Conservation (phyloP, 768 basidiomycete genomes). For the Royoungia palumana region DNA sequence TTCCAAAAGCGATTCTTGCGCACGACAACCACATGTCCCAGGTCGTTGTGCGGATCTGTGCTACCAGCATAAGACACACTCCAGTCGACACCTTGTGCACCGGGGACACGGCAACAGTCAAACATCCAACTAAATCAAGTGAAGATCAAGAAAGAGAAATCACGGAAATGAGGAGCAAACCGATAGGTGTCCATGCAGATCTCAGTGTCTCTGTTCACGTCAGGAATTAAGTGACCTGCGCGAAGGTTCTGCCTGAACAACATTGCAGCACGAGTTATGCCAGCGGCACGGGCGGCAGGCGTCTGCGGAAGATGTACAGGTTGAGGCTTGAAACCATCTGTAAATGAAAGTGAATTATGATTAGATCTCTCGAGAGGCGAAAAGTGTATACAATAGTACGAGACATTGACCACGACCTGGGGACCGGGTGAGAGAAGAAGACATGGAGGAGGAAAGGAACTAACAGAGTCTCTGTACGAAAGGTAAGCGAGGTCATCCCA, state of each 20-base stretch:
- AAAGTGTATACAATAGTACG: constrained; percentile 78
- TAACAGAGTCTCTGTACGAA: constrained; percentile 79
- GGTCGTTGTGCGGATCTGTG: constrained; percentile 32
- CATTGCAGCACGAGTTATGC: constrained; percentile 66
- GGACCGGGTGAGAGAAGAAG: constrained; percentile 1
- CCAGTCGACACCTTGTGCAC: constrained; percentile 72
- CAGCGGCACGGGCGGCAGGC: constrained; percentile 65
- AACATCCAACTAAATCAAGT: constrained; percentile 75
- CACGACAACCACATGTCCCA: constrained; percentile 82
- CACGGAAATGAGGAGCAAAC: constrained; percentile 32
- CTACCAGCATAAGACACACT: constrained; percentile 63
- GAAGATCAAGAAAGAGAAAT: neutral
- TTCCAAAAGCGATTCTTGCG: constrained; percentile 85
- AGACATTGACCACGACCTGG: constrained; percentile 83
- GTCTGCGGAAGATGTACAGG: constrained; percentile 58
- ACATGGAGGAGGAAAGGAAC: constrained; percentile 18
- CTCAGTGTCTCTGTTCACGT: constrained; percentile 62
- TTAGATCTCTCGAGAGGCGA: neutral
- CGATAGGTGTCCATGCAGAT: constrained; percentile 88
- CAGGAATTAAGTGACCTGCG: constrained; percentile 61
- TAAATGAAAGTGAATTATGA: constrained; percentile 3
- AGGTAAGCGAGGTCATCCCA: constrained; percentile 88
- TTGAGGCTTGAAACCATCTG: constrained; percentile 75
- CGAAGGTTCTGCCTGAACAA: constrained; percentile 70
- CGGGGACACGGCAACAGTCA: constrained; percentile 82